Conservation (phyloP, 2,329 filamentous ascomycete species). For the Trichoderma atroviride region DNA sequence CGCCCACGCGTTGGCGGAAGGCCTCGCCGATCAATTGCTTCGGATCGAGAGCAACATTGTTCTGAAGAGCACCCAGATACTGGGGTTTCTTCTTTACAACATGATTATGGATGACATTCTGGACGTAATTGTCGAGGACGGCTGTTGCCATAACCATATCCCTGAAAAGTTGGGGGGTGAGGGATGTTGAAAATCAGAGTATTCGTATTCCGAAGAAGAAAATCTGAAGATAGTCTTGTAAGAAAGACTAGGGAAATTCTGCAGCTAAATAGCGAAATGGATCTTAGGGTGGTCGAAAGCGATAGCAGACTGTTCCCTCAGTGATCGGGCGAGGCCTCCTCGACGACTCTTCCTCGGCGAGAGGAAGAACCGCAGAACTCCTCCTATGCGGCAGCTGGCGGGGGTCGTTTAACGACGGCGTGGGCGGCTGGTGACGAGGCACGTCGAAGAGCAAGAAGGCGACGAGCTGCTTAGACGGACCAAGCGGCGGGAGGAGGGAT, state of each 20-base stretch:
- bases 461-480: slow-evolving; percentile 54
- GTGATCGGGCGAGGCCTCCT: slow-evolving; percentile 94
- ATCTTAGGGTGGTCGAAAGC: slow-evolving; percentile 95
- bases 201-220: slow-evolving; percentile 11
- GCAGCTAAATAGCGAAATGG: slow-evolving; percentile 37
- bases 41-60: slow-evolving; percentile 53
- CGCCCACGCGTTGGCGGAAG: slow-evolving; percentile 80
- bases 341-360: slow-evolving; percentile 99
- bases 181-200: slow-evolving; percentile 8
- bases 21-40: slow-evolving; percentile 86
- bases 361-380: slow-evolving; percentile 98
- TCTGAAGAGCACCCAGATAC: slow-evolving; percentile 43
- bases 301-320: slow-evolving; percentile 88
- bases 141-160: slow-evolving; percentile 69
- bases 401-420: slow-evolving; percentile 61
- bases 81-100: slow-evolving; percentile 51
- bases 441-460: slow-evolving; percentile 55
- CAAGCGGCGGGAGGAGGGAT: slow-evolving; percentile 58
- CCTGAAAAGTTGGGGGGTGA: slow-evolving; percentile 35
- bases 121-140: slow-evolving; percentile 57
- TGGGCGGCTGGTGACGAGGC: slow-evolving; percentile 49
- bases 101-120: slow-evolving; percentile 53
- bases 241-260: slow-evolving; percentile 27
- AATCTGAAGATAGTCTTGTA: slow-evolving; percentile 15
- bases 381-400: slow-evolving; percentile 99